Evolutionary conservation across 2,329 filamentous ascomycete genomes (phyloP).

Genomic region (Penicillium sp.): DNA sequence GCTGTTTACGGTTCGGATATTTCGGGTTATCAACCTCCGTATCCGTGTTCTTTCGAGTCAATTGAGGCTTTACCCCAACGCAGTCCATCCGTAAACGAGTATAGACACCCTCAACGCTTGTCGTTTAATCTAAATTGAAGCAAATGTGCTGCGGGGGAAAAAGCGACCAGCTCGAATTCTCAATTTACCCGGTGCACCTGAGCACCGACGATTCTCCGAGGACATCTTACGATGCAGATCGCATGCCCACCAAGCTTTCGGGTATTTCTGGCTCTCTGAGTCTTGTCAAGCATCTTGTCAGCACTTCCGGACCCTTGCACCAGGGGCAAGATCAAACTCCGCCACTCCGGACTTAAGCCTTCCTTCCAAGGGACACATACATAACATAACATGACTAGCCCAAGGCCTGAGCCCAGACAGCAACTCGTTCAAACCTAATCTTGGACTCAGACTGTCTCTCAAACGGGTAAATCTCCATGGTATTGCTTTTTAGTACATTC

Average conservation of each 20-base stretch:
- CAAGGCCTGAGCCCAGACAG: background rate
- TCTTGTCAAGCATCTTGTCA: background rate
- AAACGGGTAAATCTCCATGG: constrained; percentile 21
- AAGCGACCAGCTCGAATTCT: constrained; percentile 6
- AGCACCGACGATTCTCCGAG: constrained; percentile 27
- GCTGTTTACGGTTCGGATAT: background rate
- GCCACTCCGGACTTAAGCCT: background rate
- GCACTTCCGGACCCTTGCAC: background rate
- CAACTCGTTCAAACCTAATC: background rate
- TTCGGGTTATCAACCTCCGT: background rate
- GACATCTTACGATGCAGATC: constrained; percentile 20
- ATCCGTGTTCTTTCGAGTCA: constrained; percentile 7
- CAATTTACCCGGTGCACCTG: constrained; percentile 24
- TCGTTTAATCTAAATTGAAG: constrained; percentile 14
- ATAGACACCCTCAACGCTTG: background rate
- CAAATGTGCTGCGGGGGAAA: constrained; percentile 25
- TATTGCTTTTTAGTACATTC: constrained; percentile 31
- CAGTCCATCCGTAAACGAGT: background rate
- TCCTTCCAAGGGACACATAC: background rate
- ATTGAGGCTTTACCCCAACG: background rate
- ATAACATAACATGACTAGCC: background rate
- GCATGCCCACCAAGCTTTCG: constrained; percentile 3
- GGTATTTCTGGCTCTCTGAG: constrained; percentile 2
- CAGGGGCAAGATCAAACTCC: background rate
- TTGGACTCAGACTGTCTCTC: constrained; percentile 2